Base-by-base conservation (phyloP, 1,284 basidiomycete genomes). In the Cutaneotrichosporon sp. region DNA sequence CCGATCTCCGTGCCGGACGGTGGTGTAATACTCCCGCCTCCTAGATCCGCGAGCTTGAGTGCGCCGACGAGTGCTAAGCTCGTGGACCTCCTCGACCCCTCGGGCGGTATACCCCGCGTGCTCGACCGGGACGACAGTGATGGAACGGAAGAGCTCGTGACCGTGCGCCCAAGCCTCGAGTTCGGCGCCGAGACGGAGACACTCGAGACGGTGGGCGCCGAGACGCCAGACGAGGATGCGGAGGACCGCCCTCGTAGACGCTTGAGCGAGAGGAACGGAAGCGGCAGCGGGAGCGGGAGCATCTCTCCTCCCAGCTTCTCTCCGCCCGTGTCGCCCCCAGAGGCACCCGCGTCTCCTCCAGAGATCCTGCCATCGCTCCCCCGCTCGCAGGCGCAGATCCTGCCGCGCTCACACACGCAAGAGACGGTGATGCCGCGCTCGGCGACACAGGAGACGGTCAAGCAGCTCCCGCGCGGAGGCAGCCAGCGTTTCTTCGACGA, bases 401-500 rank as follows among this genome's bases (percentile, higher is more conserved):
- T 50, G 16, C 27, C 47, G 13, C 25, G 47, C 16, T 50, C 47
- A 6, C 25, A 27, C 18, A 50, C 47, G 47, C 47, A 50, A 27
- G 47, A 50, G 47, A 50, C 47, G 27, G 47, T 50, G 27, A 50
- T 50, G 47, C 47, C 47, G 13, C 47, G 47, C 25, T 50, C 47
- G 27, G 47, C 25, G 24, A 50, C 47, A 4, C 47, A 50, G 27
- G 47, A 50, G 25, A 50, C 47, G 6, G 47, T 50, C 47, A 50
- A 11, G 47, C 47, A 8, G 16, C 25, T 50, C 16, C 25, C 47
- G 18, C 13, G 47, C 18, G 25, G 6, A 6, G 14, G 9, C 8
- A 50, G 47, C 27, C 47, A 50, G 47, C 47, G 27, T 27, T 50
- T 50, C 47, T 46, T 25, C 45, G 47, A 27, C 14, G 24, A n/a